Conservation (phyloP, 352 stramenopile genomes). For the Globisporangium megalacanthum region DNA sequence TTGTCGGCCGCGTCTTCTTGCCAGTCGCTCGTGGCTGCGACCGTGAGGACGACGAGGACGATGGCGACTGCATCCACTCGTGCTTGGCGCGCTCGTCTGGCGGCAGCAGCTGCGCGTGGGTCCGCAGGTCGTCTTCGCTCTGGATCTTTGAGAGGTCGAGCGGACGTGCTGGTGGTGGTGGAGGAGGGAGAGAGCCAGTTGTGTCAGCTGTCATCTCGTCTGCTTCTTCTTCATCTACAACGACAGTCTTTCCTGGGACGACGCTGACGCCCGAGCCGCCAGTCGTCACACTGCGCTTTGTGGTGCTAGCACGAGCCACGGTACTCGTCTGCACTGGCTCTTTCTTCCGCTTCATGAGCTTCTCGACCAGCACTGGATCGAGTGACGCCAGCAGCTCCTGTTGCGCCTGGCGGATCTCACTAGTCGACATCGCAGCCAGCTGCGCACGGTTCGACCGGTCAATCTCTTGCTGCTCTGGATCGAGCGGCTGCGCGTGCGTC, state of each 20-base stretch:
- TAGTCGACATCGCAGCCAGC: conserved; percentile 54
- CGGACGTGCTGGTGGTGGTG: background rate
- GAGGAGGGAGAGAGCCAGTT: background rate
- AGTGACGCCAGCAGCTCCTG: conserved; percentile 54
- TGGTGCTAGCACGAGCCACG: background rate
- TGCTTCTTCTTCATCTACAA: background rate
- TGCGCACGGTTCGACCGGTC: conserved; percentile 49
- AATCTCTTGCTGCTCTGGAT: conserved; percentile 44
- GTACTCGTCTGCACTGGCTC: background rate
- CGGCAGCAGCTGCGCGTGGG: conserved; percentile 36
- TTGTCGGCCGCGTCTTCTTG: conserved; percentile 8
- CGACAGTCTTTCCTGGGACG: conserved; percentile 4
- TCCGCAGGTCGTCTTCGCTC: conserved; percentile 58
- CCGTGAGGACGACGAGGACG: background rate
- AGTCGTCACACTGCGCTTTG: too few species aligned
- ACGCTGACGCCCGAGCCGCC: background rate
- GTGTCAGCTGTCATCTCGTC: background rate
- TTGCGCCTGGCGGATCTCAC: conserved; percentile 70
- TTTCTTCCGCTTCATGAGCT: conserved; percentile 39
- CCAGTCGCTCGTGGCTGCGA: background rate
- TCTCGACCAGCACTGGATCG: conserved; percentile 58
- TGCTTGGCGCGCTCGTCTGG: conserved; percentile 71
- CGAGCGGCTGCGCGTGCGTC: background rate
- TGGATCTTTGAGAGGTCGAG: conserved; percentile 49
- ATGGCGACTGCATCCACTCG: conserved; percentile 48